Evolutionary conservation across 306 rosid genomes (phyloP).

Genomic region (Cicer chorassanicum): DNA sequence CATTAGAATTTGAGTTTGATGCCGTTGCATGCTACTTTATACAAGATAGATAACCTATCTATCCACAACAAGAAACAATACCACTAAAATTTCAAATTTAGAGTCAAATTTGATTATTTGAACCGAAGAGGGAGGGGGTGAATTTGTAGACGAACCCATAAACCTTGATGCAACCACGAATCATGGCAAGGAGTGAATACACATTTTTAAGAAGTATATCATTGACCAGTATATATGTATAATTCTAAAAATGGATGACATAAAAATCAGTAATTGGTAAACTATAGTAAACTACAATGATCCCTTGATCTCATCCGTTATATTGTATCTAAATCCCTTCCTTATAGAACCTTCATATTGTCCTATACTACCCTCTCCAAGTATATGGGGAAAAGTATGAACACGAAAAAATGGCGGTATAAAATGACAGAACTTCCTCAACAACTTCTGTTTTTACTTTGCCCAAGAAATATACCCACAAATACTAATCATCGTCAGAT

Average conservation of each 20-base stretch:
- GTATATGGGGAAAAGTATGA: background rate
- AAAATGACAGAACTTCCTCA: constrained; percentile 27
- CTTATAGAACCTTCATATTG: constrained; percentile 35
- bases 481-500: constrained; percentile 60
- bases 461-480: constrained; percentile 20
- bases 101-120: too few species aligned
- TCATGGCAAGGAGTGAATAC: background rate
- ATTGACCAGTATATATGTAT: background rate
- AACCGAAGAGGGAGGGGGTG: background rate
- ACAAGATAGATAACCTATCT: too few species aligned
- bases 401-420: constrained; percentile 29
- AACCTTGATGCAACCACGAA: background rate
- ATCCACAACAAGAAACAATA: too few species aligned
- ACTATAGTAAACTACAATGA: constrained; percentile 19
- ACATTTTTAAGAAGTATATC: background rate
- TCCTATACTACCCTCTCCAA: constrained; percentile 12
- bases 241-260: constrained; percentile 33
- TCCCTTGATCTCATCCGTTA: constrained; percentile 36
- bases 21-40: too few species aligned
- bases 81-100: too few species aligned
- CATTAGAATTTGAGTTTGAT: too few species aligned
- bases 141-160: background rate
- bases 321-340: constrained; percentile 30
- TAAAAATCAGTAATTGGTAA: constrained; percentile 16
- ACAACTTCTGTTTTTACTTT: constrained; percentile 49